A percentile compares a stretch with the other conserved stretches of the same genome.
Evolutionary conservation across 2,329 filamentous ascomycete species (phyloP).

Genomic region (Hypoxylon sp.): DNA sequence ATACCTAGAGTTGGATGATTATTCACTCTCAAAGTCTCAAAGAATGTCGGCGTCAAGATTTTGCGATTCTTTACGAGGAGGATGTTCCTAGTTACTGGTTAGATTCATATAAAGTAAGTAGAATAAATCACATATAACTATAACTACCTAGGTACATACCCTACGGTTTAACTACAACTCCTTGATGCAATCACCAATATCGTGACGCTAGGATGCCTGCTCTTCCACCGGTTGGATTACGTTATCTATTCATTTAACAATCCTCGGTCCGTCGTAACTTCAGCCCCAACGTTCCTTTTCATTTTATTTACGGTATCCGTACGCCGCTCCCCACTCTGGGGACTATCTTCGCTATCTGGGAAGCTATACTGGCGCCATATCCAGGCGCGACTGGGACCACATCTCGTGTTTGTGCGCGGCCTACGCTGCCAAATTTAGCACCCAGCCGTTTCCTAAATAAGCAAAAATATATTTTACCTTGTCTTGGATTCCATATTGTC

Average conservation of each 20-base stretch:
- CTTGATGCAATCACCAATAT: background rate
- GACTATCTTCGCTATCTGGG: conserved; percentile 13
- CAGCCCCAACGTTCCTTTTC: conserved; percentile 25
- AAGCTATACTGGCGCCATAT: background rate
- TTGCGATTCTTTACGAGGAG: background rate
- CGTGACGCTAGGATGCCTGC: background rate
- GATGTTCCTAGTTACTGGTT: background rate
- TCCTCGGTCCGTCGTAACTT: background rate
- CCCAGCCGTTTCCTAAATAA: conserved; percentile 22
- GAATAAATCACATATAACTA: no score
- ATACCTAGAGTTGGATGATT: no score
- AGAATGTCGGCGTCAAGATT: background rate
- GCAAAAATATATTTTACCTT: conserved; percentile 13
- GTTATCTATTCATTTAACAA: conserved; percentile 17
- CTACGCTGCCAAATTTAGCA: background rate
- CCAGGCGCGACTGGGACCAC: background rate
- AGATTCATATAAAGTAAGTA: no score
- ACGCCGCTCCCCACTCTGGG: conserved; percentile 35
- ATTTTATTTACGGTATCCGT: conserved; percentile 24
- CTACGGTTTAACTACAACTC: background rate
- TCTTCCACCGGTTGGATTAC: conserved; percentile 9
- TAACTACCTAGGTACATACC: no score
- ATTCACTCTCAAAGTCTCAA: background rate
- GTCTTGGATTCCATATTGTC: background rate
- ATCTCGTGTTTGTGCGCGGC: background rate